Evolutionary conservation across 2,329 filamentous ascomycete genomes (phyloP), one percentile per base, ranked within the genome.

Genomic region (Fusarium phyllophilum): DNA sequence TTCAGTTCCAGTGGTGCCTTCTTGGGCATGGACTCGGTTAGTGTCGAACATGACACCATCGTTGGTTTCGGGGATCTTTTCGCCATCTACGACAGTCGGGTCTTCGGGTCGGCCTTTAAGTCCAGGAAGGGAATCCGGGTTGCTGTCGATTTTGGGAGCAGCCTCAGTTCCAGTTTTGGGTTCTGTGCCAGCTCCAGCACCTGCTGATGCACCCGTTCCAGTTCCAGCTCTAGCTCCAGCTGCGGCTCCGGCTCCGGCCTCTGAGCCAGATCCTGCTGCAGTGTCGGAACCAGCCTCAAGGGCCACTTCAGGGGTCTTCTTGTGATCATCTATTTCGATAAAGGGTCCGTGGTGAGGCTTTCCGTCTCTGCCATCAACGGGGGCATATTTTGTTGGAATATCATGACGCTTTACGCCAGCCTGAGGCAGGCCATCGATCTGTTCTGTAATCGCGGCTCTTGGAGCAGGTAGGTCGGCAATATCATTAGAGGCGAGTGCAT

Each of bases 1-100:
- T 79, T 95, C 93, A 4, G 94, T 97, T 44, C 96, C 96, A 8
- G 93, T 94, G 5, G 94, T 97, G 52, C 95, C 96, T 81, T 95
- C 89, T 80, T 95, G 95, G 9, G 95, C 94, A 45, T 89, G 88
- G 42, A 88, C 84, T 74, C 94, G 88, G 80, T 93, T 89, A 72
- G 92, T 93, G 82, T 98, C 95, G 79, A 97, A 93, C 96, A 98
- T 98, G 66, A 98, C 94, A 45, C 95, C 94, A 80, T 97, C 90
- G 75, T 92, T 91, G 69, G 85, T 85, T 73, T 90, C 85, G 34
- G 90, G 89, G 29, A 92, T 90, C 81, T 87, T 89, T 78, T 88
- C 87, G 75, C 89, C 90, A 60, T 91, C 88, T 49, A 90, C 81
- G 15, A 89, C 80, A 33, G 86, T 88, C 54, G 85, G 84, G 67